A percentile compares a stretch with the other conserved stretches of the same genome.
Conservation (phyloP, 192 early-diverging fungal genomes). For the Geranomyces variabilis region DNA sequence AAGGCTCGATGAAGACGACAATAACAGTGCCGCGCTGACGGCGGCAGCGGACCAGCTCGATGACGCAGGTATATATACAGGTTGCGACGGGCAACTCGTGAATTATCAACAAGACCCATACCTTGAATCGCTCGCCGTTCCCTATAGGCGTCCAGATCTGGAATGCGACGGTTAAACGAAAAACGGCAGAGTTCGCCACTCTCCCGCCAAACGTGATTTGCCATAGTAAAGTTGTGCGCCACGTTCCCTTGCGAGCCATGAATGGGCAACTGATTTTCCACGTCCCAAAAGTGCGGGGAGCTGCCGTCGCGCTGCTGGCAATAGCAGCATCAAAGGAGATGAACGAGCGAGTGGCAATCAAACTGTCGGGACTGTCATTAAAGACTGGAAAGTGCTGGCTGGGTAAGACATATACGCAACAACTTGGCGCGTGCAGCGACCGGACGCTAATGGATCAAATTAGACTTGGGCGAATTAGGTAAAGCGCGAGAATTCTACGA, state of each 20-base stretch:
- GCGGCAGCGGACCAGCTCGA: too few relatives aligned
- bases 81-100: too few relatives aligned
- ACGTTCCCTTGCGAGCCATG: neutral
- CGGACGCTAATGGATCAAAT: too few relatives aligned
- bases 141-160: conserved; percentile 23
- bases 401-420: neutral
- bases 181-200: neutral
- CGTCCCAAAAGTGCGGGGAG: conserved; percentile 7
- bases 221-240: neutral
- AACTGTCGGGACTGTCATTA: neutral
- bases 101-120: too few relatives aligned
- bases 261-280: neutral
- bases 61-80: too few relatives aligned
- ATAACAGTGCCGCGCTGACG: too few relatives aligned
- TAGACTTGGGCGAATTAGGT: neutral
- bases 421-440: too few relatives aligned
- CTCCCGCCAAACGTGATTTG: neutral
- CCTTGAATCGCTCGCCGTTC: too few relatives aligned
- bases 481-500: conserved; percentile 13
- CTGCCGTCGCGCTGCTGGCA: conserved; percentile 16
- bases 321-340: conserved; percentile 19
- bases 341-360: neutral
- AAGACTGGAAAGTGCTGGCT: conserved; percentile 25
- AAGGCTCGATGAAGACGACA: too few relatives aligned
- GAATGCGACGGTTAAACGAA: conserved; percentile 21